Base-by-base conservation (phyloP, 2,329 filamentous ascomycete genomes). In the Cladosporium sp. region DNA sequence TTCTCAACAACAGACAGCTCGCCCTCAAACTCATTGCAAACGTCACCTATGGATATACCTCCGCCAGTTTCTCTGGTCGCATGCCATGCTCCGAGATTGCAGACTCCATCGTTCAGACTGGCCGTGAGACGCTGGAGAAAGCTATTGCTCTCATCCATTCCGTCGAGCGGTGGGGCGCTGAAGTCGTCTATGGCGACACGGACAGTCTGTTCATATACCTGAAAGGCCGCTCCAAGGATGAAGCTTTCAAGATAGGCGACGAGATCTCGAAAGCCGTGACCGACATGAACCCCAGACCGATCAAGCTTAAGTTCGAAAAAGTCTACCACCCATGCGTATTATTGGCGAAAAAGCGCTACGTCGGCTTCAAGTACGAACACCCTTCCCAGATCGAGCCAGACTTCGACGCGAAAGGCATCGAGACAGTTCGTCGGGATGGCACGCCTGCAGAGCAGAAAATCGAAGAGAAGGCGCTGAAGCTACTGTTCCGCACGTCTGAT, bases 1-100 rank as follows among this genome's bases (percentile, higher is more conserved):
- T 98, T 14, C 83, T 98, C 21, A 96, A 99, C 80, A 97, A 97
- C 76, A 85, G 95, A 73, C 95, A 99, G 72, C 83, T 99, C 3
- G 95, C 95, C 0, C 84, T 99, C 29, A 99, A 99, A 76, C 84
- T 99, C 7, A 91, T 99, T 46, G 95, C 95, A n/a, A 99, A 99
- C 72, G 95, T 99, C 70, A 99, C 95, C 0, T 99, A 99, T 74
- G 95, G 95, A 12, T 99, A 99, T 78, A 95, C 95, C 0, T 98
- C 95, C 2, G 95, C 95, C 0, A 96, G 92, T 0, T 99, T 97
- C 77, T 98, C 94, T 0, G 95, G 95, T 0, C 88, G 95, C 28
- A 98, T 99, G 95, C 95, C 95, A 0, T 99, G 95, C 77, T 92
- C 93, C 1, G 95, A 99, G 77, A 97, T 99, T 69, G 95, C 95